Evolutionary conservation across 768 basidiomycete genomes (phyloP).

Genomic region (Mycena indigotica): DNA sequence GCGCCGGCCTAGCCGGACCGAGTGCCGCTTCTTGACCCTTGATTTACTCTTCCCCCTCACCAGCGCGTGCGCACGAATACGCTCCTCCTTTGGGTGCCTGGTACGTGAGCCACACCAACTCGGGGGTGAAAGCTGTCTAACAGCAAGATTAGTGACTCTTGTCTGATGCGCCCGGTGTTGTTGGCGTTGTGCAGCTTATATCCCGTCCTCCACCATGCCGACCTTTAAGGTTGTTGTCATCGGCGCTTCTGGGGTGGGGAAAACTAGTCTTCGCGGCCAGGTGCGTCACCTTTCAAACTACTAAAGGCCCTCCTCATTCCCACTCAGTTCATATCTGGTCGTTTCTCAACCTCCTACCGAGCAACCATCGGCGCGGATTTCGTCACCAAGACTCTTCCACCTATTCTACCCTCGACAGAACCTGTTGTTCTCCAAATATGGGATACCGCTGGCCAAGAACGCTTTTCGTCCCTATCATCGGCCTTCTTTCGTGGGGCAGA

Average conservation of each 20-base stretch:
- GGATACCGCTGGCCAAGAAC: slow-evolving; percentile 86
- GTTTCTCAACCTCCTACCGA: slow-evolving; percentile 75
- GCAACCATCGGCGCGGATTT: slow-evolving; percentile 93
- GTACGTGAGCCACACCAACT: no score
- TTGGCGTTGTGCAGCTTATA: not conserved
- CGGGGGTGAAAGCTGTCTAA: no score
- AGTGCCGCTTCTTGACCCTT: no score
- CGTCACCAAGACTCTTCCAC: slow-evolving; percentile 71
- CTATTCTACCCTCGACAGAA: slow-evolving; percentile 49
- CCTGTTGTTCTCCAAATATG: slow-evolving; percentile 47
- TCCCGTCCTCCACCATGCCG: slow-evolving; percentile 44
- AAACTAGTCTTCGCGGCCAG: slow-evolving; percentile 77
- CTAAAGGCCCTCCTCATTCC: not conserved
- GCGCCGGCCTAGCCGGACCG: no score
- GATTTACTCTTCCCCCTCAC: no score
- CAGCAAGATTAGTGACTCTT: not conserved
- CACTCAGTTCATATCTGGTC: slow-evolving; percentile 70
- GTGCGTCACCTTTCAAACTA: slow-evolving; percentile 39
- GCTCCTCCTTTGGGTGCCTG: no score
- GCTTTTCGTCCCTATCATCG: slow-evolving; percentile 78
- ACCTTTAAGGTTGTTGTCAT: slow-evolving; percentile 83
- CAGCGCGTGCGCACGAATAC: no score
- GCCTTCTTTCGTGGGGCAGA: slow-evolving; percentile 89
- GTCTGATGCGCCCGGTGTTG: not conserved
- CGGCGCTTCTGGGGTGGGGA: slow-evolving; percentile 83